A percentile compares a stretch with the other conserved stretches of the same genome.
These are phyloP conservation scores for Monosporozyma yasuniensis DNA, from an alignment of 805 yeast genomes.

Conservation along the genomic window DNA sequence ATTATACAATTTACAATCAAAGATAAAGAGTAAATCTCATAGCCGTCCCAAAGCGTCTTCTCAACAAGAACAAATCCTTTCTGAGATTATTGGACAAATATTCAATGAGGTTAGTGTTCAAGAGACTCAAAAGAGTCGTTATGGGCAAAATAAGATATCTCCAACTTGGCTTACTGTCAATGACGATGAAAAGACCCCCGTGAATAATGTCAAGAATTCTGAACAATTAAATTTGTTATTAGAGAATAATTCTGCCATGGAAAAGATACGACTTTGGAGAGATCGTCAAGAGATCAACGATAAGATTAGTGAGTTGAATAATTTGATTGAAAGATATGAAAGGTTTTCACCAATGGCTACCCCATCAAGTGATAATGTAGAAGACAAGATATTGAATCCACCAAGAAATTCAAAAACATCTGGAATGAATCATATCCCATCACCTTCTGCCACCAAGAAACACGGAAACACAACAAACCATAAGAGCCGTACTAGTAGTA, in stretches of 20 bases:
- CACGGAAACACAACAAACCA: background rate
- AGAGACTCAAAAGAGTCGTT: background rate
- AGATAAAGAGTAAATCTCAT: background rate
- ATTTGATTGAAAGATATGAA: slow-evolving; percentile 5
- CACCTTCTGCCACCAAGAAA: background rate
- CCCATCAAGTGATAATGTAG: slow-evolving; percentile 1
- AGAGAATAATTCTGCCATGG: slow-evolving; percentile 1
- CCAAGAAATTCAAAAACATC: background rate
- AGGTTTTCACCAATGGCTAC: slow-evolving; percentile 4
- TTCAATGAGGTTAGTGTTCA: background rate
- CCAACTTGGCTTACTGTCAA: background rate
- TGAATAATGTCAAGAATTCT: background rate
- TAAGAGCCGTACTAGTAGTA: background rate
- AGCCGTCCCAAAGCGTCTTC: background rate
- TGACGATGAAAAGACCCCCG: background rate
- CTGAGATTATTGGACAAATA: slow-evolving; percentile 3
- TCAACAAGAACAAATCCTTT: slow-evolving; percentile 1
- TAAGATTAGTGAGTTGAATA: slow-evolving; percentile 8
- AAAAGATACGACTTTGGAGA: slow-evolving; percentile 1
- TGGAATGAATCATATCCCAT: background rate
- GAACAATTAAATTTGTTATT: background rate
- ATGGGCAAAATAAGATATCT: background rate
- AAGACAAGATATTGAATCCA: background rate
- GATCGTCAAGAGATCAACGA: slow-evolving; percentile 6
- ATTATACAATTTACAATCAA: background rate